Evolutionary conservation across 2,329 filamentous ascomycete genomes (phyloP).

Genomic region (Exophiala lecanii-corni): DNA sequence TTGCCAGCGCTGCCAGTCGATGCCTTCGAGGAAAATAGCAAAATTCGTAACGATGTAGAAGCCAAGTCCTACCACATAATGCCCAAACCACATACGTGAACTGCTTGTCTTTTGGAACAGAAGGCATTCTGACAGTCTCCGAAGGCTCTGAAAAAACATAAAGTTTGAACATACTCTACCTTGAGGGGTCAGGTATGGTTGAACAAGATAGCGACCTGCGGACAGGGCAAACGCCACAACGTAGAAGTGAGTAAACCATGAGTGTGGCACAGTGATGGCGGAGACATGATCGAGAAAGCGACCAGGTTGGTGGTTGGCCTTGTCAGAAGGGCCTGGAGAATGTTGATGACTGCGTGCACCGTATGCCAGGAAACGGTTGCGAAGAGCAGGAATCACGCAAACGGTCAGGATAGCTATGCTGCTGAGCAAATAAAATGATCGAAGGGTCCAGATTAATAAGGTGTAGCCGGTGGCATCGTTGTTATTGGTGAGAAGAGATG

Average conservation of each 20-base stretch:
- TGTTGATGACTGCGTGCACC: conserved; percentile 44
- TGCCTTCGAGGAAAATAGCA: conserved; percentile 79
- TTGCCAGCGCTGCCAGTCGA: conserved; percentile 30
- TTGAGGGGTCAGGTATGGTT: conserved; percentile 36
- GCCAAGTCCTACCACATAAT: conserved; percentile 72
- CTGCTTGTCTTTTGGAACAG: conserved; percentile 57
- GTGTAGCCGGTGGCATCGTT: too few species aligned
- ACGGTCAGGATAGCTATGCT: conserved; percentile 45
- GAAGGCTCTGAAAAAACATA: conserved; percentile 68
- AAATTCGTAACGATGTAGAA: conserved; percentile 74
- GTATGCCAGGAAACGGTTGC: conserved; percentile 56
- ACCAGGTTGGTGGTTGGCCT: too few species aligned
- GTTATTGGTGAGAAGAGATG: background rate
- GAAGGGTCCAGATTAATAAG: conserved; percentile 11
- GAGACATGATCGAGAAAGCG: conserved; percentile 51
- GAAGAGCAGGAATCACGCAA: conserved; percentile 48
- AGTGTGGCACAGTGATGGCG: conserved; percentile 68
- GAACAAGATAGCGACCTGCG: conserved; percentile 49
- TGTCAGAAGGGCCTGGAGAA: conserved; percentile 1
- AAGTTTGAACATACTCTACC: conserved; percentile 58
- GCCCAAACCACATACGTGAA: conserved; percentile 77
- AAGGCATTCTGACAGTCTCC: conserved; percentile 72
- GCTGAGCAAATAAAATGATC: conserved; percentile 24
- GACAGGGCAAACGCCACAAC: conserved; percentile 64
- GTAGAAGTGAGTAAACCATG: conserved; percentile 90